Evolutionary conservation across 805 yeast genomes (phyloP).

Genomic region (Candida vaughaniae): DNA sequence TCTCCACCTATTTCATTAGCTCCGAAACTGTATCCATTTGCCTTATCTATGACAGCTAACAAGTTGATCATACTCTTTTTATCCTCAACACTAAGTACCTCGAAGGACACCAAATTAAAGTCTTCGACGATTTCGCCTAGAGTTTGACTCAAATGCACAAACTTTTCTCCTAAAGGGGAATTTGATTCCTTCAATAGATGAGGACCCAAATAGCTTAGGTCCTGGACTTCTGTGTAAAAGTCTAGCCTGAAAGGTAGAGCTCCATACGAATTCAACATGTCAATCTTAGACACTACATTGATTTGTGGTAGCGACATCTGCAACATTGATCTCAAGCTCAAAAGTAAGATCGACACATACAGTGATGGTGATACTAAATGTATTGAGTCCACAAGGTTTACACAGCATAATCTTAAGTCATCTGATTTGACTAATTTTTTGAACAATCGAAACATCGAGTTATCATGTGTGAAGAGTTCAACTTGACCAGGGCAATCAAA

Average conservation of each 20-base stretch:
- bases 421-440: constrained; percentile 51
- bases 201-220: constrained; percentile 67
- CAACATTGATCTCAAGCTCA: constrained; percentile 87
- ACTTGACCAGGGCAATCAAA: constrained; percentile 97
- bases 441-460: constrained; percentile 69
- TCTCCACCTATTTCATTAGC: constrained; percentile 96
- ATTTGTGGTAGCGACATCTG: constrained; percentile 91
- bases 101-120: constrained; percentile 82
- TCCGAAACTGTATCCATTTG: constrained; percentile 93
- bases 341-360: constrained; percentile 75
- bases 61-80: constrained; percentile 87
- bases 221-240: constrained; percentile 91
- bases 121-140: constrained; percentile 85
- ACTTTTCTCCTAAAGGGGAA: constrained; percentile 57
- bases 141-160: constrained; percentile 66
- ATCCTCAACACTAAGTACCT: constrained; percentile 88
- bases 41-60: constrained; percentile 77
- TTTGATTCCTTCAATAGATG: constrained; percentile 70
- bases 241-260: constrained; percentile 78
- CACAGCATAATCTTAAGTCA: constrained; percentile 78
- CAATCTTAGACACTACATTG: constrained; percentile 90
- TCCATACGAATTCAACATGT: constrained; percentile 73
- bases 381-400: constrained; percentile 79
- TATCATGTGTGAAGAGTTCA: constrained; percentile 89
- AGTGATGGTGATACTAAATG: constrained; percentile 85